Evolutionary conservation across 306 rosid genomes (phyloP).

Genomic region (Clitoria ternatea): DNA sequence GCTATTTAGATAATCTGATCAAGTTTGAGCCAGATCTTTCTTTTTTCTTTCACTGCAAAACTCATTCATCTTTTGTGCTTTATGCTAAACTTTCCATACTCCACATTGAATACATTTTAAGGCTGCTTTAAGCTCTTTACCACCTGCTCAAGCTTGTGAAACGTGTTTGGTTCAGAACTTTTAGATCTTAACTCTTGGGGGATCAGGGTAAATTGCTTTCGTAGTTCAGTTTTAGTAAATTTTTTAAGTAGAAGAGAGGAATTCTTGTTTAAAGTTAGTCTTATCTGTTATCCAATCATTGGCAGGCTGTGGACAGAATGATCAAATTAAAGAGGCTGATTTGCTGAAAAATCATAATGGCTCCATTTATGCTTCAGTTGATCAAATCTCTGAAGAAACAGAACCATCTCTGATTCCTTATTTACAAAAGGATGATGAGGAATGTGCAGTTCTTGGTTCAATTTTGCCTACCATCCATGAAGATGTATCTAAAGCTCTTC

Average conservation of each 20-base stretch:
- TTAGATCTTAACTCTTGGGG: slow-evolving; percentile 1
- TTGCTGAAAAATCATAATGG: slow-evolving; percentile 30
- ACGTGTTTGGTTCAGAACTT: background rate
- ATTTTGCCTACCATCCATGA: slow-evolving; percentile 41
- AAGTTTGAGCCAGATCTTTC: background rate
- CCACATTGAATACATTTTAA: background rate
- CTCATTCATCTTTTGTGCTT: background rate
- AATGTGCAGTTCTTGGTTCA: slow-evolving; percentile 40
- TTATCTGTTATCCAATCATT: slow-evolving; percentile 26
- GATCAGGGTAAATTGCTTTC: background rate
- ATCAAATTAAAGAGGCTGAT: slow-evolving; percentile 36
- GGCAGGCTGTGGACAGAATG: slow-evolving; percentile 47
- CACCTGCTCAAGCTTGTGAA: background rate
- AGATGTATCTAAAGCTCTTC: slow-evolving; percentile 39
- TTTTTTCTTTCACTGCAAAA: background rate
- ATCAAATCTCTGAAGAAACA: slow-evolving; percentile 44
- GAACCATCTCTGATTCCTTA: slow-evolving; percentile 37
- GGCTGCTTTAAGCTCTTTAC: background rate
- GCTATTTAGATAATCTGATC: background rate
- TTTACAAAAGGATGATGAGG: slow-evolving; percentile 38
- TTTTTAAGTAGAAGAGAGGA: background rate
- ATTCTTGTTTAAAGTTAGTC: slow-evolving; percentile 10
- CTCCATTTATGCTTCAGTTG: slow-evolving; percentile 34
- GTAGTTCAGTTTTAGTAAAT: slow-evolving; percentile 5
- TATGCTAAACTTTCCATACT: background rate